These are phyloP conservation scores for Clathrus columnatus DNA, from an alignment of 768 basidiomycete genomes.

Conservation along the genomic window DNA sequence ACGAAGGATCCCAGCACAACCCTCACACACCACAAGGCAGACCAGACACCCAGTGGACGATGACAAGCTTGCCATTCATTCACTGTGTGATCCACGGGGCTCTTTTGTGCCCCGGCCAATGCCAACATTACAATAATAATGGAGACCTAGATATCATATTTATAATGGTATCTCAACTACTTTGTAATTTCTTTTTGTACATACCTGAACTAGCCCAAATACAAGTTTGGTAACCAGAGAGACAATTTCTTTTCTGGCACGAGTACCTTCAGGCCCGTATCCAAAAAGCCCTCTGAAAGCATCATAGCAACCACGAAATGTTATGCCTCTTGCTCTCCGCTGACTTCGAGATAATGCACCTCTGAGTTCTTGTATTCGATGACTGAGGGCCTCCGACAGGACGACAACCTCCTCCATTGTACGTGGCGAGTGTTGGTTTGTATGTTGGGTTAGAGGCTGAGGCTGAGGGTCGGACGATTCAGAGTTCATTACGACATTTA, in stretches of 20 bases:
- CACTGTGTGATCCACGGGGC: constrained; percentile 29
- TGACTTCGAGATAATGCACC: background rate
- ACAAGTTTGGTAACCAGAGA: constrained; percentile 41
- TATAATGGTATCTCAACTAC: background rate
- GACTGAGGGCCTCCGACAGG: background rate
- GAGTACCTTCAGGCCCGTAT: constrained; percentile 39
- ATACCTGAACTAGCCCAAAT: constrained; percentile 48
- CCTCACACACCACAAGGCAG: constrained; percentile 53
- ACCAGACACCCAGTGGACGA: constrained; percentile 60
- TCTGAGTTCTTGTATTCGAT: constrained; percentile 1
- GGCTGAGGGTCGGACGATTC: background rate
- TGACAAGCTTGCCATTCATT: constrained; percentile 58
- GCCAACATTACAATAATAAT: constrained; percentile 43
- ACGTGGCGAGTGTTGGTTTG: background rate
- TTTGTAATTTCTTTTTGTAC: constrained; percentile 13
- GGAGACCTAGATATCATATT: constrained; percentile 34
- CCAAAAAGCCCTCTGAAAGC: constrained; percentile 31
- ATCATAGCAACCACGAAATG: background rate
- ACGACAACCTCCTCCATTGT: background rate
- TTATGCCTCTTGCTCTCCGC: background rate
- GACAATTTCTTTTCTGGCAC: constrained; percentile 44
- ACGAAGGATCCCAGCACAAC: constrained; percentile 40
- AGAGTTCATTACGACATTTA: background rate
- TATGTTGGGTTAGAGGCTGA: background rate
- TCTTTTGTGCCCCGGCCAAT: constrained; percentile 37